These are phyloP conservation scores for Heliosperma pusillum DNA, from an alignment of 148 eudicot species.

Conservation along the genomic window DNA sequence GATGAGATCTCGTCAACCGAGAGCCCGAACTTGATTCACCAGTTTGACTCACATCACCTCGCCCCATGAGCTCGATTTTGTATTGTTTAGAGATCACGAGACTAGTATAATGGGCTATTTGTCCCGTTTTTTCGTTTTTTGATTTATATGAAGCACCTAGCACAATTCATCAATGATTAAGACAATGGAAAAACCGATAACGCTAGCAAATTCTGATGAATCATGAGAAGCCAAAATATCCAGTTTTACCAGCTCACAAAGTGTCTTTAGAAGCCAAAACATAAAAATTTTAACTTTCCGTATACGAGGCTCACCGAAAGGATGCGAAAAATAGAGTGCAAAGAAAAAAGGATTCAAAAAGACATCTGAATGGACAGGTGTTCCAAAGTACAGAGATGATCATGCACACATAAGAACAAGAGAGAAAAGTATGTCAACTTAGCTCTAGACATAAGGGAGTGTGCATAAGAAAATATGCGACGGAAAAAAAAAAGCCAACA, in stretches of 20 bases:
- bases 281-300: background rate
- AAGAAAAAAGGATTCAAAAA: background rate
- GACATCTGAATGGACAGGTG: background rate
- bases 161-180: slow-evolving; percentile 5
- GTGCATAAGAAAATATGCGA: background rate
- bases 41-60: slow-evolving; percentile 17
- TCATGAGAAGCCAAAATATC: background rate
- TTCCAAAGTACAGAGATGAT: background rate
- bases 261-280: background rate
- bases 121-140: slow-evolving; percentile 4
- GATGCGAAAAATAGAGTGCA: background rate
- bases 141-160: slow-evolving; percentile 19
- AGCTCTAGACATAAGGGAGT: background rate
- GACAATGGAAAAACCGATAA: background rate
- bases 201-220: background rate
- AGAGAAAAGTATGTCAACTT: background rate
- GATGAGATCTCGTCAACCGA: slow-evolving; percentile 55
- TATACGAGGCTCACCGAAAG: background rate
- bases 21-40: slow-evolving; percentile 34
- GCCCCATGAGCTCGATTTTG: slow-evolving; percentile 24
- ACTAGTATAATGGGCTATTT: background rate
- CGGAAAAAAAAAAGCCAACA: background rate
- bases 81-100: background rate
- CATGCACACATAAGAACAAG: background rate
- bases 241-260: too few species aligned